Percentiles rank a stretch among this genome's conserved stretches.
Evolutionary conservation across 805 yeast genomes (phyloP).

Genomic region (Blastobotrys terrestris): DNA sequence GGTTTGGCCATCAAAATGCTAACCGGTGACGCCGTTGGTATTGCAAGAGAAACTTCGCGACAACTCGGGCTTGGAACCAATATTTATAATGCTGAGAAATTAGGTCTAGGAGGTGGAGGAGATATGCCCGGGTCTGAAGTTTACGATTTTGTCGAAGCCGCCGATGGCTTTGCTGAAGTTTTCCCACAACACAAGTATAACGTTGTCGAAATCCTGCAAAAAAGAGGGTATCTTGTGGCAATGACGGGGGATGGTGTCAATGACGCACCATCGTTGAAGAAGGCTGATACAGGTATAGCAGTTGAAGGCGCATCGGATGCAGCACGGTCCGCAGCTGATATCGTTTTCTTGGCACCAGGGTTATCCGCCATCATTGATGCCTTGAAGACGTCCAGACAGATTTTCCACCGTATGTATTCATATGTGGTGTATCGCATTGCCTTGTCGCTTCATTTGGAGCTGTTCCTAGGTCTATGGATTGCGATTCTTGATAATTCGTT

Average conservation of each 20-base stretch:
- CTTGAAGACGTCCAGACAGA: conserved; percentile 85
- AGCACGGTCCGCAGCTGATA: conserved; percentile 41
- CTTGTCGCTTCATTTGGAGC: conserved; percentile 86
- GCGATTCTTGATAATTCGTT: conserved; percentile 83
- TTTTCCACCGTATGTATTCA: conserved; percentile 99
- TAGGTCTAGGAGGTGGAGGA: conserved; percentile 78
- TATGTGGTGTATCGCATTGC: conserved; percentile 98
- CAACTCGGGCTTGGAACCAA: conserved; percentile 95
- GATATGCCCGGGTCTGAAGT: conserved; percentile 61
- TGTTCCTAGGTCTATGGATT: conserved; percentile 94
- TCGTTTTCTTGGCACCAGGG: conserved; percentile 51
- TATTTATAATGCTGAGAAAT: conserved; percentile 94
- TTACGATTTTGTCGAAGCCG: conserved; percentile 70
- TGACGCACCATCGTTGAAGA: conserved; percentile 63
- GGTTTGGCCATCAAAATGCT: conserved; percentile 97
- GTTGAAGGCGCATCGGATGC: conserved; percentile 43
- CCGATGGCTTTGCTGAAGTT: conserved; percentile 86
- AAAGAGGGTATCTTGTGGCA: conserved; percentile 60
- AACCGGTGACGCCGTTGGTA: conserved; percentile 99
- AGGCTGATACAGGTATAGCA: conserved; percentile 89
- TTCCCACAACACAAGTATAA: conserved; percentile 65
- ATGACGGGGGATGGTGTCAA: conserved; percentile 70
- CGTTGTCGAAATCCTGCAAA: conserved; percentile 58
- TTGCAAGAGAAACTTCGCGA: conserved; percentile 97
- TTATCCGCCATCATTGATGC: conserved; percentile 57